Base-by-base conservation (phyloP, 495 filamentous ascomycete genomes). In the Delitschia confertaspora region DNA sequence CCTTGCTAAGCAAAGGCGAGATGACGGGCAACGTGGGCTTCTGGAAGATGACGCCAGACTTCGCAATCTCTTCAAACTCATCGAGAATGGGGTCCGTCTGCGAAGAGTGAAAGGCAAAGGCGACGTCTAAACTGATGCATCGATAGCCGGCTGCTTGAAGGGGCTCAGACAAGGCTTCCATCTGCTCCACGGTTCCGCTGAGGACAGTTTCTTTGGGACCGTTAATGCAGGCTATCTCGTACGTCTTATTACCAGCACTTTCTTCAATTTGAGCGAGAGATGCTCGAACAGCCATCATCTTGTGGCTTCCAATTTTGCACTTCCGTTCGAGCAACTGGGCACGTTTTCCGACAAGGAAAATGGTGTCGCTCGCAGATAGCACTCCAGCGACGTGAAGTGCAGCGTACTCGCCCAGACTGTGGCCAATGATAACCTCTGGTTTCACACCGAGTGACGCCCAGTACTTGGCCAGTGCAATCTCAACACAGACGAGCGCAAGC, bases 41-140 rank as follows among this genome's bases (percentile, higher is more conserved):
- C 16, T 73, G 60, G 63, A 83, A 88, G 14, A 49, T 66, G 14
- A 88, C 69, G 2, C 69, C 64, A 25, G 8, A 11, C 11, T 60
- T 62, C 2, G 79, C 79, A 26, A 78, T 55, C 2, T 64, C 60
- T 45, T 82, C 76, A 31, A 88, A 83, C 0, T 72, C 68, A 4
- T 79, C 72, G 4, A 88, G 61, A 16, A 91, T 82, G 17, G 79
- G 70, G n/a, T 88, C 80, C 18, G 89, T 76, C 53, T 89, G 85
- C 0, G 75, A 68, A 3, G 85, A 83, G 60, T 93, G 85, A 70
- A 87, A 91, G 10, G 85, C 85, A 42, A 78, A 88, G 22, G 81
- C 80, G 10, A 88, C 75, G 25, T 77, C 74, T 3, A 91, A 69
- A 47, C 75, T 76, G 0, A 73, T 49, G 5, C 30, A 48, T 36